Percentiles rank a stretch among this genome's conserved stretches.
These are phyloP conservation scores for Erysimum cheiranthoides DNA, from an alignment of 345 rosid species.

Conservation along the genomic window DNA sequence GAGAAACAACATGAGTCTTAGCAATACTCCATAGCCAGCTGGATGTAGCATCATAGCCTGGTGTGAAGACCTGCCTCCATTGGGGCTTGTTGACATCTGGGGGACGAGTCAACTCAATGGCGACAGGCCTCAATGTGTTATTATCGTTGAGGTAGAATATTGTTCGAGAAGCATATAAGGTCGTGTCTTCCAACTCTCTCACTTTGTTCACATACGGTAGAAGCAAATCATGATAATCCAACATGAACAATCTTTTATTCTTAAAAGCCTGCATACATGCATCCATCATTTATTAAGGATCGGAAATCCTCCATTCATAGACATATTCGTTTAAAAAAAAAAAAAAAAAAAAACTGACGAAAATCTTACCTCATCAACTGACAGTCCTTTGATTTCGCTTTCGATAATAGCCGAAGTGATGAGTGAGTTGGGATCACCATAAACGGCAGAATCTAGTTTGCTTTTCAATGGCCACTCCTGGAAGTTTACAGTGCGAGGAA, in stretches of 20 bases:
- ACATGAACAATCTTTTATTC: slow-evolving; percentile 39
- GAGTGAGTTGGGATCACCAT: slow-evolving; percentile 69
- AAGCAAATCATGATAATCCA: slow-evolving; percentile 47
- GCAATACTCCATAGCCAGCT: slow-evolving; percentile 79
- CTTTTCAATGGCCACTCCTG: slow-evolving; percentile 92
- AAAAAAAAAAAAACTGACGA: background rate
- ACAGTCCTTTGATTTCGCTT: slow-evolving; percentile 61
- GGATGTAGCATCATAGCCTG: slow-evolving; percentile 52
- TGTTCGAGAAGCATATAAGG: slow-evolving; percentile 70
- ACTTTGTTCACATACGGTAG: slow-evolving; percentile 73
- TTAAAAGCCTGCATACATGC: slow-evolving; percentile 31
- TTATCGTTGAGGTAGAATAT: slow-evolving; percentile 61
- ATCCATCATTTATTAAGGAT: background rate
- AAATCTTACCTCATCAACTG: slow-evolving; percentile 57
- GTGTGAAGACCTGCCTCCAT: slow-evolving; percentile 64
- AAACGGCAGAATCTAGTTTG: slow-evolving; percentile 64
- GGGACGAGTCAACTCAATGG: slow-evolving; percentile 73
- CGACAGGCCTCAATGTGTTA: slow-evolving; percentile 61
- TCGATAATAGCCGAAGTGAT: slow-evolving; percentile 66
- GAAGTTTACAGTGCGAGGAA: background rate
- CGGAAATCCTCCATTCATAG: background rate
- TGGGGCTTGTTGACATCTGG: slow-evolving; percentile 60
- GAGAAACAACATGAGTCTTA: slow-evolving; percentile 68
- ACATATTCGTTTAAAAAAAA: background rate
- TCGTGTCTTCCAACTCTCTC: slow-evolving; percentile 54